phyloP scores from a whole-genome alignment of 2,329 filamentous ascomycete genomes.

The Metarhizium sp. region DNA sequence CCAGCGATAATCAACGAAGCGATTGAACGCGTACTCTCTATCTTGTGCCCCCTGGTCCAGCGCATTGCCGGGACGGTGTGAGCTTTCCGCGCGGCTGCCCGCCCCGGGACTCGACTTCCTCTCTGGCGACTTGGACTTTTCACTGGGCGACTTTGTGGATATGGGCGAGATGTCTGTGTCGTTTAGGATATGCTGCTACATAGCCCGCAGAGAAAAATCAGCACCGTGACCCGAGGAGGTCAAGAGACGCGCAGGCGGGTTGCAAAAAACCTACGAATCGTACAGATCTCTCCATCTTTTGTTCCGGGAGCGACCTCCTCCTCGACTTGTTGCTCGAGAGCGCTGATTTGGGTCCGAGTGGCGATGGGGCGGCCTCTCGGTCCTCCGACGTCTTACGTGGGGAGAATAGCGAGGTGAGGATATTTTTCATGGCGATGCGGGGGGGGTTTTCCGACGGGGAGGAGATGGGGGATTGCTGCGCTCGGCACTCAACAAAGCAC shows the following conservation, averaged over 20 bases:
- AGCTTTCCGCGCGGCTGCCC: not conserved
- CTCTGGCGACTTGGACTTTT: not conserved
- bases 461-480: not conserved
- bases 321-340: not conserved
- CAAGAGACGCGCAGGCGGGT: no score
- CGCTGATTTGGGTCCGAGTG: not conserved
- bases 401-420: slow-evolving; percentile 3
- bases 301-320: slow-evolving; percentile 1
- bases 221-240: not conserved
- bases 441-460: not conserved
- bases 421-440: not conserved
- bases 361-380: slow-evolving; percentile 1
- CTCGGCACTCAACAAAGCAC: not conserved
- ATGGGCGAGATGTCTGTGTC: not conserved
- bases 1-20: slow-evolving; percentile 21
- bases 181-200: not conserved
- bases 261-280: not conserved
- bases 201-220: not conserved
- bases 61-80: not conserved
- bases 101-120: not conserved
- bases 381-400: not conserved
- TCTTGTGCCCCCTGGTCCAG: not conserved
- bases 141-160: not conserved
- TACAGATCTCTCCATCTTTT: not conserved
- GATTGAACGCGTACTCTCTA: slow-evolving; percentile 12